phyloP scores from a whole-genome alignment of 305 asterid genomes.

The Caryopteris hybrid region DNA sequence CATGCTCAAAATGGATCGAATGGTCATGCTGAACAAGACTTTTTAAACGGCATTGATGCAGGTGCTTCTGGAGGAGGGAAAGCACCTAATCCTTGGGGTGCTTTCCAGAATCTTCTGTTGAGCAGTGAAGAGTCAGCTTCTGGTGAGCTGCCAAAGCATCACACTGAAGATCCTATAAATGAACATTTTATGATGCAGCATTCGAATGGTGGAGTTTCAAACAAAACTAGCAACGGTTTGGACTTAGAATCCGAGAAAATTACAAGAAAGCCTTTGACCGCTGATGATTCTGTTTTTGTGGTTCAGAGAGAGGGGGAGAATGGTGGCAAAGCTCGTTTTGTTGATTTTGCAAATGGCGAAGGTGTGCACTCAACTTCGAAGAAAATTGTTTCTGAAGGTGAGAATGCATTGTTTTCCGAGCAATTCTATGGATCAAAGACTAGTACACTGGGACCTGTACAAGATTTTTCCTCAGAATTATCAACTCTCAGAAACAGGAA shows the following conservation, averaged over 20 bases:
- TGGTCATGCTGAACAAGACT: constrained; percentile 27
- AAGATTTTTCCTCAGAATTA: constrained; percentile 51
- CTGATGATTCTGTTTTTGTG: constrained; percentile 52
- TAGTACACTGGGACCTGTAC: constrained; percentile 11
- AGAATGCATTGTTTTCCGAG: constrained; percentile 29
- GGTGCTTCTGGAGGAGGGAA: constrained; percentile 36
- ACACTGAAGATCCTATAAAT: constrained; percentile 30
- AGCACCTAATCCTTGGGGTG: constrained; percentile 49
- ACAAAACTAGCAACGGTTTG: constrained; percentile 18
- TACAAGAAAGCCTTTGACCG: constrained; percentile 25
- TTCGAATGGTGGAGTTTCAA: constrained; percentile 28
- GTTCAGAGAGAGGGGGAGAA: constrained; percentile 34
- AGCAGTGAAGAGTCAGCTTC: constrained; percentile 43
- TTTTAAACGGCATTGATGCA: constrained; percentile 15
- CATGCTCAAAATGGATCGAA: constrained; percentile 28
- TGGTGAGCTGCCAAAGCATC: constrained; percentile 21
- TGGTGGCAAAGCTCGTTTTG: constrained; percentile 23
- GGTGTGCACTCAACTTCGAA: constrained; percentile 30
- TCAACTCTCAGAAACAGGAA: constrained; percentile 37
- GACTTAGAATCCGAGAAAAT: constrained; percentile 41
- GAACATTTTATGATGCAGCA: constrained; percentile 33
- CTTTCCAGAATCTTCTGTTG: constrained; percentile 69
- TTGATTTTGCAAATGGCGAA: constrained; percentile 54
- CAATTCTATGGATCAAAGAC: constrained; percentile 34
- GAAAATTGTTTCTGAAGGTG: constrained; percentile 41